Percentiles rank a stretch among this genome's conserved stretches.
These are phyloP conservation scores for Chimonanthus salicifolius DNA, from an alignment of 164 flowering plant genomes.

Conservation along the genomic window DNA sequence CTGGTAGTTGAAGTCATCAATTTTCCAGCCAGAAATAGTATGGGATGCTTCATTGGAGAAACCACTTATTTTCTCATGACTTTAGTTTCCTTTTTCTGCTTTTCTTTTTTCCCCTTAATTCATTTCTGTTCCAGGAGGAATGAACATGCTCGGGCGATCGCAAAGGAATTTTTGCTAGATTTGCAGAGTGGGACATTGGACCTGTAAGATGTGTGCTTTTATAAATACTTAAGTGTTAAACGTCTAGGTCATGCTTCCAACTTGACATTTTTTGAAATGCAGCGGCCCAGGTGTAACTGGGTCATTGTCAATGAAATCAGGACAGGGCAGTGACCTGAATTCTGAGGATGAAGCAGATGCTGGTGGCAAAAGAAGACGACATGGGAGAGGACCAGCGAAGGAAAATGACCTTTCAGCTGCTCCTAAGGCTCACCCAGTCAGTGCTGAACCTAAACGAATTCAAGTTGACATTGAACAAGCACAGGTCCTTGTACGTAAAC, in stretches of 20 bases:
- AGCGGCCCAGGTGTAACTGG: constrained; percentile 77
- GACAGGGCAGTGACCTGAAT: constrained; percentile 64
- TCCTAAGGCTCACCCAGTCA: constrained; percentile 81
- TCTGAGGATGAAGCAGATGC: constrained; percentile 78
- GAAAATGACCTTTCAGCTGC: constrained; percentile 71
- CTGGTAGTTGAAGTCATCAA: not conserved
- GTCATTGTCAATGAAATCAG: constrained; percentile 51
- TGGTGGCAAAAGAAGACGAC: constrained; percentile 72
- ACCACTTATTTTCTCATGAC: not conserved
- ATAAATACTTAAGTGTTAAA: not conserved
- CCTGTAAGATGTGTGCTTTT: constrained; percentile 47
- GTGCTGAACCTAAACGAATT: constrained; percentile 75
- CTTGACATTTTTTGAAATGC: constrained; percentile 20
- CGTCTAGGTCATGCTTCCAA: not conserved
- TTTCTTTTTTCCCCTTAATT: not conserved
- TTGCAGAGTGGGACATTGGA: constrained; percentile 82
- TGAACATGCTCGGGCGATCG: constrained; percentile 64
- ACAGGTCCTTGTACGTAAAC: constrained; percentile 73
- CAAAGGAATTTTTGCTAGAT: constrained; percentile 79
- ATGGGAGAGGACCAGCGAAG: constrained; percentile 53
- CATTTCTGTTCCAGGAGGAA: constrained; percentile 60
- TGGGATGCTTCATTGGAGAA: not conserved
- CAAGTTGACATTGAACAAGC: constrained; percentile 77
- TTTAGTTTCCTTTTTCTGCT: not conserved
- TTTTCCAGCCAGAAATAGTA: not conserved